Base-by-base conservation (phyloP, 257 asterid genomes). In the Haberlea rhodopensis region DNA sequence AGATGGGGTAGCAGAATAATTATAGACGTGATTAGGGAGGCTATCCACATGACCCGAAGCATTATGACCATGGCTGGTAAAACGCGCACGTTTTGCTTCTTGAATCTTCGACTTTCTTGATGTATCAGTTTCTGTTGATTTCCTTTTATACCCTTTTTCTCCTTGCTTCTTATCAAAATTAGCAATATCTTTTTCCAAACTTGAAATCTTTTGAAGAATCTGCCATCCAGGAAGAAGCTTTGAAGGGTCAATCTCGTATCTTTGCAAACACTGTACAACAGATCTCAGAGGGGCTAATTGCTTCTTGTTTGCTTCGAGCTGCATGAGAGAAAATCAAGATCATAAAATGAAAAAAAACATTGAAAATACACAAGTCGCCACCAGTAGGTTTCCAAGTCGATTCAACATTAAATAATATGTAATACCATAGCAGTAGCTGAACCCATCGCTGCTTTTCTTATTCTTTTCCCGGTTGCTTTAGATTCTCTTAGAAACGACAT, bases 191-290 rank as follows among this genome's bases (percentile, higher is more conserved):
- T 73, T 82, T 74, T 91, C 85, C 75, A 89, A 73, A 72, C 62
- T 64, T 54, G 62, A n/a, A 19, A 87, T 85, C 66, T 72, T 77
- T 57, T 82, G 86, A 22, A 62, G 73, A 66, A 91, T 74, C 77
- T 91, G 87, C 95, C 97, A 91, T 45, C 87, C 95, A 0, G 97
- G 79, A 67, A 91, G 80, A 60, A 85, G 71, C 72, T 81, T 71
- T 27, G 84, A 55, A 7, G 80, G 76, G 67, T 91, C 94, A 62
- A 89, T 69, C 4, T 63, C 76, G 68, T 91, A 95, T 67, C 82
- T 70, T 75, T 65, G 83, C 76, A 85, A 70, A 72, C 94, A 85
- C 73, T 71, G 69, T 61, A 70, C 53, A 29, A 89, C 69, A n/a
- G 95, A 82, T 75, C 55, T 83, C 60, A 89, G 72, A 31, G 79